These are phyloP conservation scores for Zarea fungicola DNA, from an alignment of 2,329 filamentous ascomycete genomes.

Conservation along the genomic window DNA sequence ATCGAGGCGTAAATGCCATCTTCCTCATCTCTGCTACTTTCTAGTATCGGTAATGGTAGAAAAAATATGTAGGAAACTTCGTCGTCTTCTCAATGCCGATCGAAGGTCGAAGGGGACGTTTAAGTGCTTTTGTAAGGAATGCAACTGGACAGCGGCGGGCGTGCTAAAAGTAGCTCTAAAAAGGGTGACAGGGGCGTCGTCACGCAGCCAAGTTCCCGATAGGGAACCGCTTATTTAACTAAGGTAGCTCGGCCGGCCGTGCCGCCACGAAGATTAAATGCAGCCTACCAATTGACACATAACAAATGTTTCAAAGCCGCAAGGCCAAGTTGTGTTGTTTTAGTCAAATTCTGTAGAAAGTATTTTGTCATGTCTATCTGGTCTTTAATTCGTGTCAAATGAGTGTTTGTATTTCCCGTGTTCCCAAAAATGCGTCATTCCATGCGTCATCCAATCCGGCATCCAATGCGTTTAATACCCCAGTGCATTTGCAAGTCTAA, in stretches of 20 bases:
- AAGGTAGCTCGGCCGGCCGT: conserved; percentile 12
- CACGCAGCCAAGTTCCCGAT: conserved; percentile 4
- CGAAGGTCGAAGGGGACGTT: too few relatives aligned
- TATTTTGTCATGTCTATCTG: not conserved
- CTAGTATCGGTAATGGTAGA: too few relatives aligned
- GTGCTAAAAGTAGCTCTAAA: not conserved
- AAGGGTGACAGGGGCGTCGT: not conserved
- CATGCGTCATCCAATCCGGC: too few relatives aligned
- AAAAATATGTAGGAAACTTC: not conserved
- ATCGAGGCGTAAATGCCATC: conserved; percentile 10
- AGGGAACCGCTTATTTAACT: conserved; percentile 3
- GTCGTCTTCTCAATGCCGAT: too few relatives aligned
- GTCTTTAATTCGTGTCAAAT: conserved; percentile 13
- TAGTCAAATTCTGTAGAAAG: too few relatives aligned
- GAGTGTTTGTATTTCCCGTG: conserved; percentile 11
- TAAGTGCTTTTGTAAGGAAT: too few relatives aligned
- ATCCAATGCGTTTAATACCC: conserved; percentile 1
- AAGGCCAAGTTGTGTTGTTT: too few relatives aligned
- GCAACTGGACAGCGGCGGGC: too few relatives aligned
- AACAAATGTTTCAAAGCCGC: too few relatives aligned
- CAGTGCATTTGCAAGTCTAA: conserved; percentile 7
- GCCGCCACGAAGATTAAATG: not conserved
- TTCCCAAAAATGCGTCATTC: conserved; percentile 11
- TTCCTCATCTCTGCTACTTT: too few relatives aligned
- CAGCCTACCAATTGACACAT: not conserved